Percentiles rank a stretch among this genome's conserved stretches.
Conservation (phyloP, 108 stramenopile species). For the Schizochytrium sp. region DNA sequence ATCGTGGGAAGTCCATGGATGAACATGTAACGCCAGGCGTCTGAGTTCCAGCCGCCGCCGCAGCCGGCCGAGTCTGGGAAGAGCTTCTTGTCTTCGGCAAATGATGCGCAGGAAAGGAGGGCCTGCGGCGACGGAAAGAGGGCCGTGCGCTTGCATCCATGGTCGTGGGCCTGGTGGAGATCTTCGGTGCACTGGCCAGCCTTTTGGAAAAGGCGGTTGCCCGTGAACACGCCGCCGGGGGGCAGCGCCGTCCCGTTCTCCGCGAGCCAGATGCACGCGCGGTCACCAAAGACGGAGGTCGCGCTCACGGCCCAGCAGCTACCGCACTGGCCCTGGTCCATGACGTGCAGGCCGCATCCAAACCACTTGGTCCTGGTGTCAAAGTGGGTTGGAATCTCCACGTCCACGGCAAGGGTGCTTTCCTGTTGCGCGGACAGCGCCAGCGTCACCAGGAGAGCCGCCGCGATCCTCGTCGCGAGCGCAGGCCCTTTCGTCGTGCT, state of each 20-base stretch:
- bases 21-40: conserved; percentile 4
- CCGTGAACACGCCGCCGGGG: neutral
- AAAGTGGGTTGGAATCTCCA: neutral
- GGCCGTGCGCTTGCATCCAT: conserved; percentile 16
- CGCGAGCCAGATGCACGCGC: neutral
- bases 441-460: too few relatives aligned
- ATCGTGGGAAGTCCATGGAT: neutral
- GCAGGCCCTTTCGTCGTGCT: too few relatives aligned
- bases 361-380: neutral
- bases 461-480: too few relatives aligned
- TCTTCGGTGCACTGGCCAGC: conserved; percentile 3
- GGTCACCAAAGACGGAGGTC: neutral
- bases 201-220: neutral
- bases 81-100: neutral
- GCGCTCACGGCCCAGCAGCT: neutral
- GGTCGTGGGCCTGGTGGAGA: neutral
- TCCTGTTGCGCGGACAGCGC: neutral
- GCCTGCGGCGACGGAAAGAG: neutral
- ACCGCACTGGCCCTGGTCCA: conserved; percentile 12
- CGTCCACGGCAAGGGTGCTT: neutral
- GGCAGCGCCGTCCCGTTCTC: neutral
- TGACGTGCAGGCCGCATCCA: neutral
- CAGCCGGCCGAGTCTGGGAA: conserved; percentile 17
- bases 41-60: neutral
- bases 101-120: neutral